Percentiles rank a stretch among this genome's conserved stretches.
Conservation (phyloP, 2,329 filamentous ascomycete species). For the Penicillium thymicola region DNA sequence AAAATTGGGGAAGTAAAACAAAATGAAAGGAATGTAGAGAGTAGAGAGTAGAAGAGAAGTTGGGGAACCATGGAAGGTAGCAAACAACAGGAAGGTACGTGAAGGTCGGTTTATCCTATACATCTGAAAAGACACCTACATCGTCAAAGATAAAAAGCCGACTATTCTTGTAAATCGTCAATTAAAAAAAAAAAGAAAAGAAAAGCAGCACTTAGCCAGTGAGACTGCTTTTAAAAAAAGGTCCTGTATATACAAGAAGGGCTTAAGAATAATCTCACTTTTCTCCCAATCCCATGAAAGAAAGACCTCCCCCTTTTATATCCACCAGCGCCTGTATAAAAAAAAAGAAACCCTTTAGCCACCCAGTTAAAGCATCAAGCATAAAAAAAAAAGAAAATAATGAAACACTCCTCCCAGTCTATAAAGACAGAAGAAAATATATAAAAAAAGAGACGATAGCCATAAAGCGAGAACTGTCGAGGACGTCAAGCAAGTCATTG, state of each 20-base stretch:
- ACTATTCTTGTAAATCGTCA: background rate
- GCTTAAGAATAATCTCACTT: slow-evolving; percentile 21
- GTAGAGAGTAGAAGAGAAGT: slow-evolving; percentile 11
- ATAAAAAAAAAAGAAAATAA: slow-evolving; percentile 17
- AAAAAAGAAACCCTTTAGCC: slow-evolving; percentile 19
- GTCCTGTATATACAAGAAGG: slow-evolving; percentile 31
- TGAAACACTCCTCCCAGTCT: slow-evolving; percentile 28
- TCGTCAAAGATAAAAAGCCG: too few species aligned
- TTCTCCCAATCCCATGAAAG: slow-evolving; percentile 11
- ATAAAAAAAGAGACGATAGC: slow-evolving; percentile 7
- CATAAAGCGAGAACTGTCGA: background rate
- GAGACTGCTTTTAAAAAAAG: slow-evolving; percentile 8
- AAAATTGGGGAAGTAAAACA: background rate
- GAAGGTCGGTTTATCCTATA: background rate
- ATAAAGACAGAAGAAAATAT: slow-evolving; percentile 30
- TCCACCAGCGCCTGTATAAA: slow-evolving; percentile 21
- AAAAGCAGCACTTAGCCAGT: slow-evolving; percentile 9
- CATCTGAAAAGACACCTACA: too few species aligned
- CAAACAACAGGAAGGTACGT: slow-evolving; percentile 6
- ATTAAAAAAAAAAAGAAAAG: slow-evolving; percentile 8
- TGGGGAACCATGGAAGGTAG: background rate
- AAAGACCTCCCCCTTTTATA: slow-evolving; percentile 17
- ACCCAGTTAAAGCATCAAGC: slow-evolving; percentile 19
- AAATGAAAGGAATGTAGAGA: background rate
- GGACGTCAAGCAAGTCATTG: slow-evolving; percentile 22